phyloP scores from a whole-genome alignment of 495 filamentous ascomycete species.

The Penicillium subrubescens region DNA sequence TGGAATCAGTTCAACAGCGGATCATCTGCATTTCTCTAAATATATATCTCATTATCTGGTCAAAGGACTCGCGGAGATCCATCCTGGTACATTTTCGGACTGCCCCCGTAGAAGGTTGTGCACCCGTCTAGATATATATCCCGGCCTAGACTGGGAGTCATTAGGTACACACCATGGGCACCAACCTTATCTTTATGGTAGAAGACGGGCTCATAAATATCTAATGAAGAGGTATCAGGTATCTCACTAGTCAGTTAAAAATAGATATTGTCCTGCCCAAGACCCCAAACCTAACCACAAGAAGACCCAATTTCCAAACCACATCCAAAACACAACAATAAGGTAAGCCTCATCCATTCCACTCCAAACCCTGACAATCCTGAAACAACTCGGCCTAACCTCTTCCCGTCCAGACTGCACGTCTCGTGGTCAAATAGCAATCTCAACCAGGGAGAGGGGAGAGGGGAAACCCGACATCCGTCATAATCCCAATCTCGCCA shows the following conservation, averaged over 20 bases:
- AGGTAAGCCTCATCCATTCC: constrained; percentile 11
- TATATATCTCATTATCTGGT: no score
- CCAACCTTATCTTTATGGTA: no score
- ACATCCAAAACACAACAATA: not conserved
- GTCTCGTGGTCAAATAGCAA: constrained; percentile 22
- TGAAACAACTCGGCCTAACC: constrained; percentile 22
- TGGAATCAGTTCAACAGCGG: no score
- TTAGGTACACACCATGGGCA: not conserved
- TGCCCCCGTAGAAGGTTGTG: no score
- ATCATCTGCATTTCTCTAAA: no score
- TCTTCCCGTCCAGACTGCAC: constrained; percentile 25
- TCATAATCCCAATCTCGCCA: constrained; percentile 21
- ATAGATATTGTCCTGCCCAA: no score
- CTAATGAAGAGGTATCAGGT: no score
- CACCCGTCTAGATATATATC: not conserved
- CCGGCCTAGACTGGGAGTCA: not conserved
- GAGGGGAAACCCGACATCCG: constrained; percentile 1
- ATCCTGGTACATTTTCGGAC: no score
- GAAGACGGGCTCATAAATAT: no score
- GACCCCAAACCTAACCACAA: no score
- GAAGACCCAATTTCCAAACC: not conserved
- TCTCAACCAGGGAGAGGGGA: constrained; percentile 13
- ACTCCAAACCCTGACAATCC: not conserved
- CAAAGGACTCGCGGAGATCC: no score
- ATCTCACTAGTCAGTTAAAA: no score